Base-by-base conservation (phyloP, 2,329 filamentous ascomycete genomes). In the Botrytis aclada region DNA sequence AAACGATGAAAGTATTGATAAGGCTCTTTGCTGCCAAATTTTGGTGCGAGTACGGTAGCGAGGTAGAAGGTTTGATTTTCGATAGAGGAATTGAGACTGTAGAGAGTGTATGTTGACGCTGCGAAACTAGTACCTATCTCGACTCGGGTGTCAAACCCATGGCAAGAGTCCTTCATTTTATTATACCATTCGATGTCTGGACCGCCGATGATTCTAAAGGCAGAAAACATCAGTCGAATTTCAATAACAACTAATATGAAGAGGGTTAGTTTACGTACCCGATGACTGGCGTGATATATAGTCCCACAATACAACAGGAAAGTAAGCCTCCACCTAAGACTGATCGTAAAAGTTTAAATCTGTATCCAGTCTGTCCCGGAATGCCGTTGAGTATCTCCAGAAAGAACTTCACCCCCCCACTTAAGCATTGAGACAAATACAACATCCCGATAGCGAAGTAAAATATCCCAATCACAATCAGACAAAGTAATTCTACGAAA, bases 151-250 rank as follows among this genome's bases (percentile, higher is more conserved):
- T 77, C 41, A n/a, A 74, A 72, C 1, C 74, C 74, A 37, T 71
- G 60, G 70, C 77, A 78, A 16, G 77, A 77, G 62, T 77, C 45
- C 41, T 71, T 74, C 75, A 78, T 77, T 25, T 75, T 61, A 25
- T 72, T 16, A 32, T 75, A 69, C 77, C 76, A 77, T 14, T 32
- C n/a, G 18, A 73, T 74, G 4, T 54, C 22, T 14, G 74, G 66
- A 4, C 75, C 75, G 22, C 4, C 47, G 2, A n/a, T 0, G 43
- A 75, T 67, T 29, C 76, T 72, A 47, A 22, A 16, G 12, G 37
- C 18, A 18, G 39, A 4, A 29, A 34, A 47, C 12, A 29, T 69
- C 51, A 60, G 62, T n/a, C 47, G 12, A 2, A 16, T 39, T 39
- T 16, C 22, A 1, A 45, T 7, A 8, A 5, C 20, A 20, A 18